Base-by-base conservation (phyloP, 495 filamentous ascomycete species). In the Polyplosphaeria fusca region DNA sequence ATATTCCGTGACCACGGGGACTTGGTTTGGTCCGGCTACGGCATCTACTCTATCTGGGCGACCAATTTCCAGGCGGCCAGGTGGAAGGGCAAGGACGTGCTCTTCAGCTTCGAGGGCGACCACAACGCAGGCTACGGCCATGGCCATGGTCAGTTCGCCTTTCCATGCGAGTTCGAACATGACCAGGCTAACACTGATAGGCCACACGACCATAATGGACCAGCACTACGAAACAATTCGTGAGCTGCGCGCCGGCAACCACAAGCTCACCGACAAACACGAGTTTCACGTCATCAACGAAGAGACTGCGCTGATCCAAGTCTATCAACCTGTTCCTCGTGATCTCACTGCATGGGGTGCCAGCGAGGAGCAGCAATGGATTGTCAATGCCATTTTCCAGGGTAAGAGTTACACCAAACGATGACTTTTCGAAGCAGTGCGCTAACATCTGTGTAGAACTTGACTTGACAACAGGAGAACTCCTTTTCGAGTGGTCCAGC, bases 1-100 rank as follows among this genome's bases (percentile, higher is more conserved):
- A 81, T 82, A 57, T 76, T 81, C 58, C 74, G 73, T 5, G 74
- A 77, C 60, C 68, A 78, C 41, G 78, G 79, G 18, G 77, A 81
- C 41, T 68, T 80, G 0, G 68, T 82, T 32, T 82, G 78, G 79
- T 80, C 77, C 20, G 78, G 78, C 5, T 81, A 79, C 53, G 73
- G 71, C 12, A 76, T 77, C 62, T 79, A 76, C 56, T 76, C 74
- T 37, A 77, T 79, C 65, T 82, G 77, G 76, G 64, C 75, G 1
- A 74, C 78, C 63, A 74, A 76, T 41, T 76, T 73, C 63, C 72
- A 74, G 47, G 66, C 61, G 41, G 73, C 71, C 1, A 69, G 72
- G 12, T 80, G 77, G 76, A 73, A 73, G 54, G 77, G 78, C 35
- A 70, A 77, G 46, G 77, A 79, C 30, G 68, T 79, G 7, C 63